Percentiles rank a stretch among this genome's conserved stretches.
Conservation (phyloP, 805 yeast genomes). For the Yamadazyma laniorum region DNA sequence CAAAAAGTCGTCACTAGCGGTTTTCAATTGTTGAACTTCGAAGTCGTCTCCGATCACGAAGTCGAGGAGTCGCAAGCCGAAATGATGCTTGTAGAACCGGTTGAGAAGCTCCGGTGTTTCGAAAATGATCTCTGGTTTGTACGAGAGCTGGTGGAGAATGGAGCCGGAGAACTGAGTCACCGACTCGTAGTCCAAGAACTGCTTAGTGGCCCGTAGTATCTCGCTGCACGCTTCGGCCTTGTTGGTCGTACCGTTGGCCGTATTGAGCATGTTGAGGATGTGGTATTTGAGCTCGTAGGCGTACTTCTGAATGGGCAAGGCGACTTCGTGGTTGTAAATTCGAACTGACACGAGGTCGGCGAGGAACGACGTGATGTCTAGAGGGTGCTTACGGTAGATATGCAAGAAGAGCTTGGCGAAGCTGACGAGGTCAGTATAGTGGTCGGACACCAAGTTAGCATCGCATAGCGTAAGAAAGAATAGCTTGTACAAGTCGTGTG, state of each 20-base stretch:
- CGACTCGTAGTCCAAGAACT: not conserved
- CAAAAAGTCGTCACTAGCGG: not conserved
- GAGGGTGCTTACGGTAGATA: slow-evolving; percentile 1
- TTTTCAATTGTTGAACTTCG: not conserved
- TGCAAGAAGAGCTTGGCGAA: slow-evolving; percentile 3
- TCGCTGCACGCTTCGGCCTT: not conserved
- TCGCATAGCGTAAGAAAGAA: slow-evolving; percentile 24
- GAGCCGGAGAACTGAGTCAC: not conserved
- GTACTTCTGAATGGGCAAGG: not conserved
- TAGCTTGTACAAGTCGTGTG: slow-evolving; percentile 1
- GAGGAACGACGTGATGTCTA: slow-evolving; percentile 1
- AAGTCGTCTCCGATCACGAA: slow-evolving; percentile 9
- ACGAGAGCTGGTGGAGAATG: not conserved
- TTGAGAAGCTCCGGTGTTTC: not conserved
- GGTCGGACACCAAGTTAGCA: slow-evolving; percentile 24
- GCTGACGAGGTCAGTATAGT: slow-evolving; percentile 3
- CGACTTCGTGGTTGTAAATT: not conserved
- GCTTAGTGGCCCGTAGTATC: not conserved
- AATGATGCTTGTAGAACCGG: slow-evolving; percentile 5
- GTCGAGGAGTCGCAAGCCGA: slow-evolving; percentile 8
- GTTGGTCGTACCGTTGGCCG: not conserved
- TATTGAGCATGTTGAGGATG: slow-evolving; percentile 7
- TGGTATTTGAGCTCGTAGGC: slow-evolving; percentile 5
- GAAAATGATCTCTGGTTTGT: not conserved
- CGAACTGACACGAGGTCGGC: not conserved